These are phyloP conservation scores for Jasminum sambac DNA, from an alignment of 257 asterid species.

Conservation along the genomic window DNA sequence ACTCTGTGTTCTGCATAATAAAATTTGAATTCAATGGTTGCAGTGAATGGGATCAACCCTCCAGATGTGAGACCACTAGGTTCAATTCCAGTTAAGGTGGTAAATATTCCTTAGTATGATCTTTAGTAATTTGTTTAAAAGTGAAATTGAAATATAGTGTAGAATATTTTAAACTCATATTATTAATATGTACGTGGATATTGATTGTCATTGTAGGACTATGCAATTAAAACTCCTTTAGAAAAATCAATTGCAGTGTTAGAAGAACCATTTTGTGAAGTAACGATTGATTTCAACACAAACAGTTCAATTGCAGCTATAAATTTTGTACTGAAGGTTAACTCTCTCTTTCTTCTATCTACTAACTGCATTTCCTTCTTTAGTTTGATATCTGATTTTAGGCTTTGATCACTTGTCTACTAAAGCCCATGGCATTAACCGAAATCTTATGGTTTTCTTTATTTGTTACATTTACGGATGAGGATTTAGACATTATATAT, in stretches of 20 bases:
- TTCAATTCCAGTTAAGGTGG: constrained; percentile 75
- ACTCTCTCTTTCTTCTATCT: constrained; percentile 23
- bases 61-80: constrained; percentile 79
- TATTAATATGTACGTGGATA: constrained; percentile 15
- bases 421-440: background rate
- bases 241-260: constrained; percentile 37
- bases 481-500: too few species aligned
- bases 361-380: constrained; percentile 14
- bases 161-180: constrained; percentile 8
- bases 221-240: constrained; percentile 88
- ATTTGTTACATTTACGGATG: constrained; percentile 27
- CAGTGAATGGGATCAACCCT: constrained; percentile 99
- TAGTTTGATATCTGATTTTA: constrained; percentile 19
- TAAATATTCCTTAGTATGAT: constrained; percentile 16
- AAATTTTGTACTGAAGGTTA: constrained; percentile 89
- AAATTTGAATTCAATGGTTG: constrained; percentile 27
- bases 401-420: background rate
- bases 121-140: constrained; percentile 12
- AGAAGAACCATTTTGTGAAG: constrained; percentile 58
- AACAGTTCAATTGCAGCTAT: constrained; percentile 72
- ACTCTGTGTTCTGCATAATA: background rate
- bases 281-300: constrained; percentile 60
- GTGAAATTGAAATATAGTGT: too few species aligned
- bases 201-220: constrained; percentile 55
- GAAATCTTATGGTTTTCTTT: constrained; percentile 10